Base-by-base conservation (phyloP, 495 filamentous ascomycete species). In the Niebla homalea region DNA sequence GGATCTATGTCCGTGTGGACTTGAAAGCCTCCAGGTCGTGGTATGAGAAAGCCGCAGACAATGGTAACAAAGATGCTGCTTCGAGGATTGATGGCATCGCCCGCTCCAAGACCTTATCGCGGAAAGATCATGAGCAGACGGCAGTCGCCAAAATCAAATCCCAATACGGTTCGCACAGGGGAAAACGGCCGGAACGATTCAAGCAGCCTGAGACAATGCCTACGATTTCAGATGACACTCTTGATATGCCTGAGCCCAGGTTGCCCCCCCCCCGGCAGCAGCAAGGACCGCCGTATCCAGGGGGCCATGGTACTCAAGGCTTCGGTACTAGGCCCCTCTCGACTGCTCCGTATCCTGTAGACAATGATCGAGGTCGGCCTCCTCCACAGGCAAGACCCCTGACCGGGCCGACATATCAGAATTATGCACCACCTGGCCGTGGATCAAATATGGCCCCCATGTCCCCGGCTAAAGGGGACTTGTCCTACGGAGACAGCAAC, bases 91-190 rank as follows among this genome's bases (percentile, higher is more conserved):
- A 94, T 39, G 84, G 85, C 42, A 84, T 98, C 48, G 83, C 79
- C 20, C 80, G 85, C 58, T 85, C 87, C 49, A 89, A 87, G 65
- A 87, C 83, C 3, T 71, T 98, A 36, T 89, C 87, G 10, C 85
- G 85, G 64, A 78, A 82, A 60, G 92, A 98, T 60, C 92, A 97
- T 64, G 89, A 97, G 62, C 83, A 87, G 46, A 78, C 93, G 52
- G 90, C 93, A 1, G 79, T 98, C 52, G 78, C 79, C 16, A 79
- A 86, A 25, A 96, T 98, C 69, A 90, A 89, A 64, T 94, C 89
- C 2, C 83, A 87, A 57, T 84, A 97, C 61, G 92, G 87, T 19
- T 94, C 89, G 26, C 83, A 87, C 57, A 77, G 84, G 50, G 81
- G 82, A 12, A 76, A 77, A 48, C 74, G 81, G 44, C 60, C 82